Percentiles rank a stretch among this genome's conserved stretches.
These are phyloP conservation scores for Hypoxylon subgilvum DNA, from an alignment of 495 filamentous ascomycete species.

Conservation along the genomic window DNA sequence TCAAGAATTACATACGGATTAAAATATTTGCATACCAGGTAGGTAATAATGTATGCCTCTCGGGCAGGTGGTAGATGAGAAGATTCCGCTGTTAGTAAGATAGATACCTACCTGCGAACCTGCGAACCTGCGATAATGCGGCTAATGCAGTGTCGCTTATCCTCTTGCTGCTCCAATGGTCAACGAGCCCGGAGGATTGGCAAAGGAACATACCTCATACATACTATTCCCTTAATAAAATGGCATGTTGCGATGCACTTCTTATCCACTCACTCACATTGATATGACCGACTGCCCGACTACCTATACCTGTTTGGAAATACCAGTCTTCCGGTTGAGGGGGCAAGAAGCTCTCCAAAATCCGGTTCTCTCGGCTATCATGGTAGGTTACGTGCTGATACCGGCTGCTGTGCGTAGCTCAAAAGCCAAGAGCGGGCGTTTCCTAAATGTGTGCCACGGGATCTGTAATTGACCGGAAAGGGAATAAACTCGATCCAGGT, in stretches of 20 bases:
- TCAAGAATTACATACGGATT: background rate
- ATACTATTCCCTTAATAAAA: constrained; percentile 26
- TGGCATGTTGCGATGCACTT: constrained; percentile 20
- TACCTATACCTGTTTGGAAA: constrained; percentile 9
- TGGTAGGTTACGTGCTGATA: constrained; percentile 10
- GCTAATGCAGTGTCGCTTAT: constrained; percentile 28
- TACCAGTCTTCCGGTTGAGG: constrained; percentile 1
- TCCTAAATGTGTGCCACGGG: constrained; percentile 29
- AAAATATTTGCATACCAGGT: too few relatives aligned
- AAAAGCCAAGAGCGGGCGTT: constrained; percentile 29
- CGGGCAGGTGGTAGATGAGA: constrained; percentile 5
- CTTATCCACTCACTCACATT: constrained; percentile 22
- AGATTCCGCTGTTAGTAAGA: constrained; percentile 18
- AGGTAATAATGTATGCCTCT: too few relatives aligned
- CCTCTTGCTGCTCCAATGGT: constrained; percentile 8
- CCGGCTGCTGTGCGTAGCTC: constrained; percentile 4
- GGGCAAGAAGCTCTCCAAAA: constrained; percentile 14
- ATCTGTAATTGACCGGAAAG: constrained; percentile 33
- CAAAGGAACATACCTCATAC: constrained; percentile 23
- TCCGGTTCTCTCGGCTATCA: constrained; percentile 26
- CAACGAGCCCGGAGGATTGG: constrained; percentile 11
- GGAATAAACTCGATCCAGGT: constrained; percentile 28
- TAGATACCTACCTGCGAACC: too few relatives aligned
- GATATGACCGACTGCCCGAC: constrained; percentile 6
- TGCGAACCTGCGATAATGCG: constrained; percentile 20